Evolutionary conservation across 495 filamentous ascomycete genomes (phyloP), one percentile per base, ranked within the genome.

Genomic region (Achaetomiella virescens): DNA sequence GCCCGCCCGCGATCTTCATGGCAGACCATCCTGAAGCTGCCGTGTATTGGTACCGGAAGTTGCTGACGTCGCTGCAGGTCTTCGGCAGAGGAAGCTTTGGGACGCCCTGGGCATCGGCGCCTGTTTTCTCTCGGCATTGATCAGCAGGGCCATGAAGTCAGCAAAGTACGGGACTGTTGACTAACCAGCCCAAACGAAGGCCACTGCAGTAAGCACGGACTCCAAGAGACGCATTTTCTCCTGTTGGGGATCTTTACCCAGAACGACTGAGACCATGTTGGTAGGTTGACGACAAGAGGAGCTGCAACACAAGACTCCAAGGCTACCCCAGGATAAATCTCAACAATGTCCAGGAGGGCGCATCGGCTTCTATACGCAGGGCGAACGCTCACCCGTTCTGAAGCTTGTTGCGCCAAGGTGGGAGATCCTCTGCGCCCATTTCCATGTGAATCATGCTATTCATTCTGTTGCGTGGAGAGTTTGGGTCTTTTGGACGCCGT

Each of bases 1-100:
- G 66, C 3, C 75, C 76, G 3, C 75, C 77, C 17, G 77, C 81
- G 31, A 87, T 70, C 38, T 86, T 72, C 41, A 78, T 72, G 21
- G 72, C 74, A 14, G 69, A 67, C 70, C 82, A 88, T n/a, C 82
- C 84, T 24, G 70, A 54, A 2, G 79, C 76, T 18, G 84, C 60
- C 2, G 75, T 75, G 58, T 66, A 61, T 21, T 61, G 59, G 58
- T 61, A 67, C 14, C 67, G 67, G 45, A 65, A 57, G 25, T 54
- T 52, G 12, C 67, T 45, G 7, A 72, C 69, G 24, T 67, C 67
- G 35, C 49, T 70, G 56, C 70, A 73, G 47, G 46, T 62, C 37
- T 60, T 65, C 11, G 70, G 70, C 24, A 66, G 27, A 0, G 70
- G 70, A 3, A 70, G 62, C 38, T 59, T 36, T 17, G 43, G 33